A percentile compares a stretch with the other conserved stretches of the same genome.
Conservation (phyloP, 1,284 basidiomycete species). For the Tilletia indica region DNA sequence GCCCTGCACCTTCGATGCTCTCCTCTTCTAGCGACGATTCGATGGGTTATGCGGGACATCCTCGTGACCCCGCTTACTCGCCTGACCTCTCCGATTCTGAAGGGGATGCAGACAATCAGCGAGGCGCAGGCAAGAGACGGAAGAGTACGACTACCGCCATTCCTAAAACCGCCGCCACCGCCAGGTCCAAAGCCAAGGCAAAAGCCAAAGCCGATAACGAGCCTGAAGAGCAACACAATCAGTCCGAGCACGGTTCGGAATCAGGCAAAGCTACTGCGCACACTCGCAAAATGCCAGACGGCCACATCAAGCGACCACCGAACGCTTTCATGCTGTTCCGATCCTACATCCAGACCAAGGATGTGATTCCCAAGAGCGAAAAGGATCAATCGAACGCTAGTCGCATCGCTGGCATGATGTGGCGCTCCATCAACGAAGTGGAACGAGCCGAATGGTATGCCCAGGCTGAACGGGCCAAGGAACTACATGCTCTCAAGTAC, state of each 20-base stretch:
- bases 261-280: slow-evolving; percentile 22
- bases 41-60: background rate
- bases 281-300: slow-evolving; percentile 42
- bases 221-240: background rate
- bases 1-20: background rate
- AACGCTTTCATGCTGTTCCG: slow-evolving; percentile 95
- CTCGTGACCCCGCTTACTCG: background rate
- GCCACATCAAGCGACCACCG: slow-evolving; percentile 82
- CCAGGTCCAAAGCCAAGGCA: no score
- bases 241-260: no score
- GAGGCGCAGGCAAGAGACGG: background rate
- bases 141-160: background rate
- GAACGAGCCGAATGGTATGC: slow-evolving; percentile 41
- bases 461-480: slow-evolving; percentile 43
- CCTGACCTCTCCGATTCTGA: background rate
- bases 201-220: no score
- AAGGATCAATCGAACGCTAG: slow-evolving; percentile 73
- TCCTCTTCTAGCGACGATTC: slow-evolving; percentile 9
- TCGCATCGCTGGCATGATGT: slow-evolving; percentile 58
- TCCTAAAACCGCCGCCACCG: no score
- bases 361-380: slow-evolving; percentile 74
- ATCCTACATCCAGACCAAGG: slow-evolving; percentile 75
- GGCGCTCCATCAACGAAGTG: slow-evolving; percentile 41
- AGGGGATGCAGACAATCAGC: background rate
- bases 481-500: slow-evolving; percentile 37